phyloP scores from a whole-genome alignment of 2,329 filamentous ascomycete genomes.

The Aspergillus chevalieri region DNA sequence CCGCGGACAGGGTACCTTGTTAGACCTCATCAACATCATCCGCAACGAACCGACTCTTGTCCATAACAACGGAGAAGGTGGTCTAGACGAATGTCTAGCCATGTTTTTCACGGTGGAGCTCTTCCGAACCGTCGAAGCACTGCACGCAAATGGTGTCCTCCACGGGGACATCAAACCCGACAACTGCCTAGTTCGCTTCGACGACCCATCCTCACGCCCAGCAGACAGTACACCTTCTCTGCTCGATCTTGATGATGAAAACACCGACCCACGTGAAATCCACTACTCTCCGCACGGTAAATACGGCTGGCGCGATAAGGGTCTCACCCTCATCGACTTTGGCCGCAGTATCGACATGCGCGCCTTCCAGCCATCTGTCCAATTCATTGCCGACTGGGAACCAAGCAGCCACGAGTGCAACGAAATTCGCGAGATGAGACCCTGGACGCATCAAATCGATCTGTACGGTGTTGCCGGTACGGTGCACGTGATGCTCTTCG shows the following conservation, averaged over 20 bases:
- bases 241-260: constrained; percentile 21
- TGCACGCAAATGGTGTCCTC: constrained; percentile 72
- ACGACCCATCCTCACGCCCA: constrained; percentile 37
- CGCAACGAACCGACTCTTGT: constrained; percentile 57
- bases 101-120: constrained; percentile 97
- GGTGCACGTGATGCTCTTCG: constrained; percentile 83
- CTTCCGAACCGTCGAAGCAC: constrained; percentile 77
- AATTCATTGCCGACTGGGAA: constrained; percentile 95
- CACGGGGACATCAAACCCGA: constrained; percentile 95
- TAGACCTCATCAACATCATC: constrained; percentile 90
- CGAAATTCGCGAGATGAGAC: constrained; percentile 87
- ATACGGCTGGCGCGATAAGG: constrained; percentile 73
- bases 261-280: constrained; percentile 23
- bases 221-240: constrained; percentile 21
- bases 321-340: constrained; percentile 86
- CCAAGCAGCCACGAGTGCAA: constrained; percentile 80
- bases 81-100: constrained; percentile 82
- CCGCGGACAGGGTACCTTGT: constrained; percentile 79
- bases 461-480: constrained; percentile 88
- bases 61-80: constrained; percentile 45
- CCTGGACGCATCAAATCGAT: constrained; percentile 97
- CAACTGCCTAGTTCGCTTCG: constrained; percentile 85
- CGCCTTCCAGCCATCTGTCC: constrained; percentile 67
- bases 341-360: constrained; percentile 91
- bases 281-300: constrained; percentile 69